phyloP scores from a whole-genome alignment of 257 asterid species.

The Nicotiana noctiflora region DNA sequence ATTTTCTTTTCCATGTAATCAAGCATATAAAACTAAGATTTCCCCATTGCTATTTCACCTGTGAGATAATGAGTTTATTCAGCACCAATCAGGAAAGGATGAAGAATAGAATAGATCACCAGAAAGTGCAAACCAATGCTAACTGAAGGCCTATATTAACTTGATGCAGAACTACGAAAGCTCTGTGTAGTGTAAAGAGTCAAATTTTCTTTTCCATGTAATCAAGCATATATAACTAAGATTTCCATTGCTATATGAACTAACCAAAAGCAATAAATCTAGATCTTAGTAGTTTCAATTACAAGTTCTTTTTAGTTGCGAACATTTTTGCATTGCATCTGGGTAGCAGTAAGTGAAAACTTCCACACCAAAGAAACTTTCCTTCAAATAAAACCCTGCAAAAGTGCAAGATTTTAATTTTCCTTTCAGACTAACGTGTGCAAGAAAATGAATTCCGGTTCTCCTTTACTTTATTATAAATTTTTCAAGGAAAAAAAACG shows the following conservation, averaged over 20 bases:
- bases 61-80: conserved; percentile 4
- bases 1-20: background rate
- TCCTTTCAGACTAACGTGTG: background rate
- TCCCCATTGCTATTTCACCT: conserved; percentile 24
- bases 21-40: background rate
- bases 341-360: conserved; percentile 2
- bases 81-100: background rate
- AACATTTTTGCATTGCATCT: background rate
- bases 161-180: background rate
- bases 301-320: background rate
- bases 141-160: background rate
- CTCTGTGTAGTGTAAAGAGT: background rate
- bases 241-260: background rate
- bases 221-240: background rate
- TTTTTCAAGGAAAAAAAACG: background rate
- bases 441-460: background rate
- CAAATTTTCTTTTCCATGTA: background rate
- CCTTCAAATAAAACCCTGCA: background rate
- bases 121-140: background rate
- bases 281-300: background rate
- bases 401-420: background rate
- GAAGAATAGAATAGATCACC: background rate
- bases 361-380: background rate
- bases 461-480: background rate
- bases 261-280: background rate